These are phyloP conservation scores for Obelidium mucronatum DNA, from an alignment of 192 early-diverging fungal species.

Conservation along the genomic window DNA sequence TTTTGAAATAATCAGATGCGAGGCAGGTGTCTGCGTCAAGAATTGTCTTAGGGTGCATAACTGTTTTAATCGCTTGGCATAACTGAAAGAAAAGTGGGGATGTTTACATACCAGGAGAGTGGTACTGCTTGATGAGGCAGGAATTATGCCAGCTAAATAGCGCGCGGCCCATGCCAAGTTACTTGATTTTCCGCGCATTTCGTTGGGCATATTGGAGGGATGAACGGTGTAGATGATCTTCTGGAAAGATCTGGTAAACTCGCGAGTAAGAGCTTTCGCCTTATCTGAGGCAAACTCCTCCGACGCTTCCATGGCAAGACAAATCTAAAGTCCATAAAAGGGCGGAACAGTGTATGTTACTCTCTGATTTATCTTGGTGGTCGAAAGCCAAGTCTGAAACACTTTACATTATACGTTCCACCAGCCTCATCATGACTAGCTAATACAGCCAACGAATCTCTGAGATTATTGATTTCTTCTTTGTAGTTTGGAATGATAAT, in stretches of 20 bases:
- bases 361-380: too few relatives aligned
- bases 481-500: constrained; percentile 68
- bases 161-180: constrained; percentile 62
- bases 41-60: constrained; percentile 64
- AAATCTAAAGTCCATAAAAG: constrained; percentile 44
- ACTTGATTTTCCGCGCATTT: constrained; percentile 61
- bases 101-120: background rate
- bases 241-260: constrained; percentile 53
- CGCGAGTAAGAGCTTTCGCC: constrained; percentile 43
- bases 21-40: constrained; percentile 66
- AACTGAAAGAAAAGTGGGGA: background rate
- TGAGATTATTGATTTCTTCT: constrained; percentile 57
- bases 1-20: constrained; percentile 60
- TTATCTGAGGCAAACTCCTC: constrained; percentile 54
- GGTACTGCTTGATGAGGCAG: constrained; percentile 41
- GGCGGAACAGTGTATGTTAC: too few relatives aligned
- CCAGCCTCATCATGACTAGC: constrained; percentile 40
- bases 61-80: too few relatives aligned
- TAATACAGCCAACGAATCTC: constrained; percentile 59
- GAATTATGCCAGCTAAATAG: constrained; percentile 46
- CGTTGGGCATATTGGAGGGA: constrained; percentile 54
- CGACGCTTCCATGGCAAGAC: constrained; percentile 67
- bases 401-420: constrained; percentile 44
- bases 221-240: constrained; percentile 53
- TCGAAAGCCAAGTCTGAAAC: too few relatives aligned